Conservation (phyloP, 2,329 filamentous ascomycete genomes). For the Sclerotinia subarctica region DNA sequence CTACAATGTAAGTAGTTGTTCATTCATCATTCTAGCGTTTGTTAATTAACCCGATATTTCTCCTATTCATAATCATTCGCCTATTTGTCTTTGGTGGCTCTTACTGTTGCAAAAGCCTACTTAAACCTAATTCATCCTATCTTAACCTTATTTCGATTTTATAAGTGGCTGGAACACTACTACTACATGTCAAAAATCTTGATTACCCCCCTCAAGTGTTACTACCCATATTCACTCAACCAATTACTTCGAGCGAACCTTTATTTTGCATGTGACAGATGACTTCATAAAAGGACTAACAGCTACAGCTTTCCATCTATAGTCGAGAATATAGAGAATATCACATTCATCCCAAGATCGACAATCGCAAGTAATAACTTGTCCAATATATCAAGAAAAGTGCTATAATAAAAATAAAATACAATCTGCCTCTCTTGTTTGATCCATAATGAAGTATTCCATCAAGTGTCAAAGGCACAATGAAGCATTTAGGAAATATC, state of each 20-base stretch:
- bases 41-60: background rate
- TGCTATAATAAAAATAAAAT: background rate
- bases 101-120: background rate
- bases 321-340: background rate
- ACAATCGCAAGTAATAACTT: background rate
- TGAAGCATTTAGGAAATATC: too few species aligned
- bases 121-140: too few species aligned
- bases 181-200: too few species aligned
- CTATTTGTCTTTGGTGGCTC: background rate
- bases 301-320: background rate
- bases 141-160: too few species aligned
- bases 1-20: background rate
- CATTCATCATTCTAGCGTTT: background rate
- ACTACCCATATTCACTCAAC: background rate
- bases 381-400: background rate
- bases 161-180: too few species aligned
- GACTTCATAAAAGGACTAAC: background rate
- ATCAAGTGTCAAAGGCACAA: too few species aligned
- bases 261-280: background rate
- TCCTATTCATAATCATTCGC: background rate
- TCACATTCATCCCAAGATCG: background rate
- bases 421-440: too few species aligned
- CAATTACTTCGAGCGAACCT: background rate
- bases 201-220: background rate
- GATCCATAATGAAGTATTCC: too few species aligned